Evolutionary conservation across 140 eudicot genomes (phyloP), one percentile per base, ranked within the genome.

Genomic region (Anethum foeniculum): DNA sequence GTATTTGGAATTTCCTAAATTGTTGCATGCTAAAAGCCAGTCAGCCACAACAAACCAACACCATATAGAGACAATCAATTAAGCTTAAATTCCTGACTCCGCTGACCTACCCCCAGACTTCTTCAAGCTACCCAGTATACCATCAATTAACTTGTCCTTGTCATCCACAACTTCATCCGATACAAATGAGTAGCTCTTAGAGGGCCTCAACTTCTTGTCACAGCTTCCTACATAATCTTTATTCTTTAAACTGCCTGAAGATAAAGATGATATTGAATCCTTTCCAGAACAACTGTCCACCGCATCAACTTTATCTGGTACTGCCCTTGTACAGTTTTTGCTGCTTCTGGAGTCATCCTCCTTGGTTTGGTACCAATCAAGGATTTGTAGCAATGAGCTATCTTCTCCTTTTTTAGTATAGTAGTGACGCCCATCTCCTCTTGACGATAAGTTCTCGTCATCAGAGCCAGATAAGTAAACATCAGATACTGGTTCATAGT

Each of bases 301-400:
- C 47, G 4, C 46, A 56, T 82, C 85, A 49, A 19, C 46, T 51
- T 58, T 76, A 32, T 80, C 87, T 30, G 85, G 58, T 36, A 76
- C 75, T 21, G 46, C 82, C 86, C 75, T 68, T 68, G 43, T 68
- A 68, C 74, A 32, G 74, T 68, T 44, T 5, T 68, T 68, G 74
- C 72, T 65, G 41, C 74, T 77, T 36, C 54, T 85, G 75, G 46
- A 64, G 65, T 75, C 54, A 60, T 83, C 87, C 68, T 84, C 96
- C 60, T 85, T 84, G 28, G 72, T 80, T 27, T 82, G 19, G 62
- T 91, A 80, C 99, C 98, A 74, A 77, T 91, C 91, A 43, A 92
- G 96, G 78, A 95, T 93, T 83, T 93, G 90, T 41, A 95, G 15
- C 80, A 95, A 77, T 21, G 97, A 83, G 83, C 97, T 92, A 32